phyloP scores from a whole-genome alignment of 345 rosid species.

The Streptanthus diversifolius region DNA sequence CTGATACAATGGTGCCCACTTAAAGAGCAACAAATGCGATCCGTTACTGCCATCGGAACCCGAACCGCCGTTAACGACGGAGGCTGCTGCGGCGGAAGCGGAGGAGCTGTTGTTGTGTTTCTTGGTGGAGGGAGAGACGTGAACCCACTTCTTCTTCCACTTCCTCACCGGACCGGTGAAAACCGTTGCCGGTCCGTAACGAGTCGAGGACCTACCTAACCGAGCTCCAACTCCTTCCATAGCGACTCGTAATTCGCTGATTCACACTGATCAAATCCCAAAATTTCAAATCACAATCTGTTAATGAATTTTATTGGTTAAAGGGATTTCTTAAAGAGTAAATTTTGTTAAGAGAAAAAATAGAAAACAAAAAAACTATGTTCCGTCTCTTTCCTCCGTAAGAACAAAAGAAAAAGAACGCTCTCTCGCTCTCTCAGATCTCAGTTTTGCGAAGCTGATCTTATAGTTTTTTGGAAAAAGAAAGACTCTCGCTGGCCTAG shows the following conservation, averaged over 20 bases:
- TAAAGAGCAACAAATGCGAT: constrained; percentile 70
- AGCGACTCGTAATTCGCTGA: constrained; percentile 4
- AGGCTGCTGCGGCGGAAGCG: neutral
- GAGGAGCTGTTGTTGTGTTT: constrained; percentile 29
- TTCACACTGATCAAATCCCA: constrained; percentile 22
- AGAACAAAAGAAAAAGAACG: neutral
- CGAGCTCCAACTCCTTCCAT: constrained; percentile 99
- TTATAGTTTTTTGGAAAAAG: neutral
- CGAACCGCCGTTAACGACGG: constrained; percentile 36
- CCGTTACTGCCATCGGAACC: constrained; percentile 50
- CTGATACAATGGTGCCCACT: constrained; percentile 81
- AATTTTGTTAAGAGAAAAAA: neutral
- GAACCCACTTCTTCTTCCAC: constrained; percentile 99
- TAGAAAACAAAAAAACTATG: neutral
- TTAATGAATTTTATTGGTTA: neutral
- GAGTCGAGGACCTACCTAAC: constrained; percentile 91
- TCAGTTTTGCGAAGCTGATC: neutral
- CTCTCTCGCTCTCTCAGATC: constrained; percentile 2
- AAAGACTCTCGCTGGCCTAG: neutral
- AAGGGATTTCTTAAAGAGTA: neutral
- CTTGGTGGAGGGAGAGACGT: constrained; percentile 51
- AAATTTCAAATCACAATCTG: constrained; percentile 16
- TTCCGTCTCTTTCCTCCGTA: neutral
- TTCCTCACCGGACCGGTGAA: constrained; percentile 93
- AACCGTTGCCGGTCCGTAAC: constrained; percentile 93